Base-by-base conservation (phyloP, 441 rosid genomes). In the Erodium moschatum region DNA sequence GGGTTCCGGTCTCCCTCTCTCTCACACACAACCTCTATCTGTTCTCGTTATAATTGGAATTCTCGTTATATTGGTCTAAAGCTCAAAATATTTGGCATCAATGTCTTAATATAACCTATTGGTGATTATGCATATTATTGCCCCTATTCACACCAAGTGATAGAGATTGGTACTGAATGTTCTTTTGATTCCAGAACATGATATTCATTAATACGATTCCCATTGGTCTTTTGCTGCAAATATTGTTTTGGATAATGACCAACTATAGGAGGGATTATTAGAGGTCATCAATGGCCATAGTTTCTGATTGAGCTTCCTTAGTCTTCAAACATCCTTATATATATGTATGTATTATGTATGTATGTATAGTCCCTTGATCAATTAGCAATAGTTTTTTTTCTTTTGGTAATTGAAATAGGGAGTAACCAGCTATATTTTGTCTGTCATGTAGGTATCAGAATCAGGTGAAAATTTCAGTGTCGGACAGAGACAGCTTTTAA, bases 401-500 rank as follows among this genome's bases (percentile, higher is more conserved):
- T 65, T 4, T 18, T n/a, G 21, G n/a, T 31, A 64, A 63, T 27
- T 48, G 31, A 65, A 60, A 35, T 44, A 18, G 10, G 56, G 8
- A 21, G 67, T 46, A 69, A 68, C 29, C 63, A 54, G 35, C 33
- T 33, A 38, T 38, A 6, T 38, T 38, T 61, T 42, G 8, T 61
- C 27, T 66, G 10, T 60, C 78, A 67, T 70, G 31, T 63, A 92
- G 92, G 97, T 90, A 73, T 83, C 90, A 0, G 98, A 92, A 78
- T 85, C 88, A 4, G 98, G 98, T 69, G 98, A 90, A 75, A 92
- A 92, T 72, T 92, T 92, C 77, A 92, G 98, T 64, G 98, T 88
- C 3, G 98, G 97, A 58, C 98, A 90, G 81, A 85, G 98, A 80
- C 98, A 92, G 74, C 76, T 92, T 68, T 58, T 92, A 69, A 90